phyloP scores from a whole-genome alignment of 2,329 filamentous ascomycete species.

The Botryotinia narcissicola region DNA sequence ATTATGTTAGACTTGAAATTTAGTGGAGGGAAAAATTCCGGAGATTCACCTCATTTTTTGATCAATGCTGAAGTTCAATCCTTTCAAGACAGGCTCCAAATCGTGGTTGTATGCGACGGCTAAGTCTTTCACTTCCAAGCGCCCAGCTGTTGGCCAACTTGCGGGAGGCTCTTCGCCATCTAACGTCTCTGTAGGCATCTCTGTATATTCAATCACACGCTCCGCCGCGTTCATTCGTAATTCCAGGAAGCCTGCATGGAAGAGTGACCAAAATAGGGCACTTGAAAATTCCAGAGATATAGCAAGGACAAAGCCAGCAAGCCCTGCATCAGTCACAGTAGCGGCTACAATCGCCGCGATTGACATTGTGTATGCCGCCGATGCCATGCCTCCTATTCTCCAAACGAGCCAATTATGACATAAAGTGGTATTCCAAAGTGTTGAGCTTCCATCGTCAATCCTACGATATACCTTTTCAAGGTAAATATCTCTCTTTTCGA shows the following conservation, averaged over 20 bases:
- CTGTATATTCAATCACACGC: constrained; percentile 69
- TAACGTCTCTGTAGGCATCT: constrained; percentile 64
- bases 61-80: constrained; percentile 60
- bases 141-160: constrained; percentile 71
- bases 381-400: constrained; percentile 47
- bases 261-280: constrained; percentile 62
- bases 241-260: constrained; percentile 66
- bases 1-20: neutral
- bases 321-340: constrained; percentile 60
- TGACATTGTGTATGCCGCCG: constrained; percentile 63
- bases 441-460: constrained; percentile 65
- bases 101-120: constrained; percentile 69
- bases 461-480: constrained; percentile 64
- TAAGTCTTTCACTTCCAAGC: constrained; percentile 66
- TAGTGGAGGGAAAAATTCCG: neutral
- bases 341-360: constrained; percentile 63
- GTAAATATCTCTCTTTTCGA: constrained; percentile 63
- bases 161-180: constrained; percentile 60
- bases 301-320: constrained; percentile 71
- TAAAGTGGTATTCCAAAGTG: constrained; percentile 59
- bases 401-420: constrained; percentile 22
- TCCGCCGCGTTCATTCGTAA: constrained; percentile 76
- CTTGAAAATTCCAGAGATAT: constrained; percentile 68
- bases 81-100: constrained; percentile 65
- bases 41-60: constrained; percentile 3